phyloP scores from a whole-genome alignment of 176 grass and related monocot genomes.

The Oryza glaberrima region DNA sequence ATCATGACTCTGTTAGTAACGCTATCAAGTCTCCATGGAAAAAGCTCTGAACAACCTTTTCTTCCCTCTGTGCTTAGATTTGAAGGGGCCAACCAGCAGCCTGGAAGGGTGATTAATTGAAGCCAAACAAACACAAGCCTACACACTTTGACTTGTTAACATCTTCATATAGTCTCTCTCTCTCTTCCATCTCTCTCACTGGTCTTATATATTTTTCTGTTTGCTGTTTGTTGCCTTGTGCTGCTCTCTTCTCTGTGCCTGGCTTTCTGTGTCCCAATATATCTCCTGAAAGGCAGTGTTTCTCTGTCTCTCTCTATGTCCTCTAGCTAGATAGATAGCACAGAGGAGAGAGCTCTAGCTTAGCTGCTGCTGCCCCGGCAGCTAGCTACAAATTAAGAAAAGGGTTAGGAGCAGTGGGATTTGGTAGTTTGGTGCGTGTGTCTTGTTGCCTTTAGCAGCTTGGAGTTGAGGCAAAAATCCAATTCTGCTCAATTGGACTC shows the following conservation, averaged over 20 bases:
- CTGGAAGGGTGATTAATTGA: conserved; percentile 65
- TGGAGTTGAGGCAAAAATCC: conserved; percentile 13
- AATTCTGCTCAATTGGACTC: conserved; percentile 11
- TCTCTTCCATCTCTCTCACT: conserved; percentile 23
- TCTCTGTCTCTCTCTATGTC: conserved; percentile 49
- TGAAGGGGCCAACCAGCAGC: conserved; percentile 55
- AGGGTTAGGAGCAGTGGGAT: conserved; percentile 45
- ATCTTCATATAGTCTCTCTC: not conserved
- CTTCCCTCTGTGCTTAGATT: conserved; percentile 46
- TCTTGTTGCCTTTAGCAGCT: conserved; percentile 28
- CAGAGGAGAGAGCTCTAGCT: conserved; percentile 4
- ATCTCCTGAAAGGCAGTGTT: conserved; percentile 48
- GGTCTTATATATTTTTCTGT: conserved; percentile 65
- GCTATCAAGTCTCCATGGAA: conserved; percentile 14
- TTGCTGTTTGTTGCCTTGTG: conserved; percentile 44
- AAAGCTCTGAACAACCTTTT: conserved; percentile 24
- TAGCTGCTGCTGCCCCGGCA: conserved; percentile 37
- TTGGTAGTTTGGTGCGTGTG: conserved; percentile 20
- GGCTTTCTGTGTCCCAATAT: conserved; percentile 58
- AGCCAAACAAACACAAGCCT: conserved; percentile 51
- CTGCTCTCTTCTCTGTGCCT: conserved; percentile 31
- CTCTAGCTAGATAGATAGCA: conserved; percentile 23
- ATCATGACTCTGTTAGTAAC: conserved; percentile 5
- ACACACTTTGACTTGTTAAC: conserved; percentile 71
- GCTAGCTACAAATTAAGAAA: conserved; percentile 51